Conservation (phyloP, 345 rosid species). For the Durio zibethinus region DNA sequence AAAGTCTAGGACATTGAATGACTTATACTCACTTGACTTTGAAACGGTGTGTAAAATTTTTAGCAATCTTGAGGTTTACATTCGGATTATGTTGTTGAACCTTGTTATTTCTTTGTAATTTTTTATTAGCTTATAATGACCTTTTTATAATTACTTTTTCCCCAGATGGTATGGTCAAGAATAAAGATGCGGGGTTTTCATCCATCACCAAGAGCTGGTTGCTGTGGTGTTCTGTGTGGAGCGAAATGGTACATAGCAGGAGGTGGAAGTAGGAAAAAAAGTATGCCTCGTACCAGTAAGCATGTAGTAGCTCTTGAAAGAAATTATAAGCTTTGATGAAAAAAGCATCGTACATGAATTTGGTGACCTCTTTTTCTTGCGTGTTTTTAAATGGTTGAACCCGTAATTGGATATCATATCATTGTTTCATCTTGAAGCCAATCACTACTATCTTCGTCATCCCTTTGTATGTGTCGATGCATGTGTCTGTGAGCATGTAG, state of each 20-base stretch:
- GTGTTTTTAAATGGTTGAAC: not conserved
- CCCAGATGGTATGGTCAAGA: slow-evolving; percentile 95
- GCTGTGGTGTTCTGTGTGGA: slow-evolving; percentile 88
- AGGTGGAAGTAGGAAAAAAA: slow-evolving; percentile 94
- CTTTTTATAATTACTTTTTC: not conserved
- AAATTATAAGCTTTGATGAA: not conserved
- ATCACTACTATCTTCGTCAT: not conserved
- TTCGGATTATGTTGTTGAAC: not conserved
- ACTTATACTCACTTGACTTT: slow-evolving; percentile 92
- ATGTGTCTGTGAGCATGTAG: not conserved
- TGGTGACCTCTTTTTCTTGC: not conserved
- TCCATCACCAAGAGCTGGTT: slow-evolving; percentile 92
- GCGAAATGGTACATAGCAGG: slow-evolving; percentile 95
- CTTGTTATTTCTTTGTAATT: slow-evolving; percentile 3
- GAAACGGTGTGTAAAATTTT: slow-evolving; percentile 58
- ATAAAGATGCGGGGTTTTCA: slow-evolving; percentile 87
- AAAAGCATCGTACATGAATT: not conserved
- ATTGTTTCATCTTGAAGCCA: not conserved
- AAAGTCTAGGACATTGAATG: slow-evolving; percentile 78
- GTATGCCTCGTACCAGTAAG: slow-evolving; percentile 35
- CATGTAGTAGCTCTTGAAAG: not conserved
- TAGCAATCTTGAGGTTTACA: not conserved
- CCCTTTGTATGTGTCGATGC: not conserved
- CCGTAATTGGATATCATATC: not conserved
- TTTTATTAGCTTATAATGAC: slow-evolving; percentile 4